A percentile compares a stretch with the other conserved stretches of the same genome.
Evolutionary conservation across 768 basidiomycete genomes (phyloP).

Genomic region (Polyporus arcularius): DNA sequence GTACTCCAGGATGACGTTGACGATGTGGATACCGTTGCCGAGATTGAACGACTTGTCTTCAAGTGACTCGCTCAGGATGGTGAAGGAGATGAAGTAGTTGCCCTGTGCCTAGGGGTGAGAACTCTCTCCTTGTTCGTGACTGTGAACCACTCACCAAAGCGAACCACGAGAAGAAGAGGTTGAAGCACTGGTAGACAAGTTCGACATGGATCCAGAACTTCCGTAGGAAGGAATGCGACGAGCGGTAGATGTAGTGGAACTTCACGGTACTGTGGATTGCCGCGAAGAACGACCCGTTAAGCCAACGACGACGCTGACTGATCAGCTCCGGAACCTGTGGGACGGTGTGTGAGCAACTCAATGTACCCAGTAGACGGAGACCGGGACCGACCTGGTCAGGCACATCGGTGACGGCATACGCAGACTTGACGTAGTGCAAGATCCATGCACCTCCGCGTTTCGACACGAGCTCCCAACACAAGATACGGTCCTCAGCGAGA

Average conservation of each 20-base stretch:
- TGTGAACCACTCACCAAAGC: constrained; percentile 54
- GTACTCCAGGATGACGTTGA: constrained; percentile 83
- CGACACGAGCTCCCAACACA: constrained; percentile 98
- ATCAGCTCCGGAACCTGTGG: constrained; percentile 85
- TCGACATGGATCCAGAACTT: constrained; percentile 97
- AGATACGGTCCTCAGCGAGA: constrained; percentile 88
- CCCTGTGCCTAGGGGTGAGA: constrained; percentile 42
- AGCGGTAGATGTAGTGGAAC: constrained; percentile 94
- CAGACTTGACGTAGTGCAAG: constrained; percentile 94
- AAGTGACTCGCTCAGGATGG: constrained; percentile 72
- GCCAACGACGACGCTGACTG: constrained; percentile 93
- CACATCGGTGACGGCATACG: constrained; percentile 90
- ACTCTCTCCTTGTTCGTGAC: not conserved
- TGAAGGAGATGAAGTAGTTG: constrained; percentile 90
- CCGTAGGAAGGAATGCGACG: constrained; percentile 75
- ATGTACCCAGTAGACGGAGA: not conserved
- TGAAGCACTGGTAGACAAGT: constrained; percentile 88
- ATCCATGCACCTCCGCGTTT: constrained; percentile 90
- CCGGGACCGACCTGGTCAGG: constrained; percentile 68
- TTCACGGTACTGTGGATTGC: constrained; percentile 90
- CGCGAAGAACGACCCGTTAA: constrained; percentile 98
- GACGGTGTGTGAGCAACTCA: not conserved
- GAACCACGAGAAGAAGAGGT: constrained; percentile 93
- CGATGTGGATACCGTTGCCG: constrained; percentile 55
- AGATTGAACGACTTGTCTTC: constrained; percentile 63